Base-by-base conservation (phyloP, 768 basidiomycete genomes). In the Serendipita sp. region DNA sequence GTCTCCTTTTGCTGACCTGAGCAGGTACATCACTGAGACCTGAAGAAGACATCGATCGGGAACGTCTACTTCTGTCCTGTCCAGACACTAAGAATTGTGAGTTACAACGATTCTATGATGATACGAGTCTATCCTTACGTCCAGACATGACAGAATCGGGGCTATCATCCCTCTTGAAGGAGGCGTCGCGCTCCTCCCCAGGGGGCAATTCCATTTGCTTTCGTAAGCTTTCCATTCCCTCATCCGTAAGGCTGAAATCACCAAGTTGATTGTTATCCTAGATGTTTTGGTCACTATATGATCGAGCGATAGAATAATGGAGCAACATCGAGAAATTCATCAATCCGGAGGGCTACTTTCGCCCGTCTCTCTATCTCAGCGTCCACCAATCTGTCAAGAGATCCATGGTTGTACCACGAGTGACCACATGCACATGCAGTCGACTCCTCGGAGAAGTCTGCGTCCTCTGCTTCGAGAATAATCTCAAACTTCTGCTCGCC, bases 221-320 rank as follows among this genome's bases (percentile, higher is more conserved):
- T 64, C 85, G 81, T 63, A 90, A 70, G 17, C 85, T 84, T 28
- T 76, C 68, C 45, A 91, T 82, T 65, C 84, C 82, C 20, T 82
- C 82, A 71, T 91, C 84, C 13, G 75, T 75, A 71, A 90, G 90
- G 53, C 79, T 76, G 67, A 93, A 93, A 73, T 91, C 86, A n/a
- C 87, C 76, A 9, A 94, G 76, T 68, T 81, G 81, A 53, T 82
- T 83, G 33, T 78, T 79, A 71, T 89, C 88, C 90, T 95, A 38
- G 69, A 34, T 61, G 24, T 20, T 24, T 17, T 62, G 56, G 30
- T 61, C 20, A 48, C 5, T 13, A n/a, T 14, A 28, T 50, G 17
- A 3, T 43, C 60, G 28, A 3, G n/a, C 61, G 33, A 24, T 4
- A 22, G 11, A 50, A 20, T 48, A 48, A n/a, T 9, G 45, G n/a